Evolutionary conservation across 208 protist genomes (phyloP).

Genomic region (Acanthamoeba castellanii): DNA sequence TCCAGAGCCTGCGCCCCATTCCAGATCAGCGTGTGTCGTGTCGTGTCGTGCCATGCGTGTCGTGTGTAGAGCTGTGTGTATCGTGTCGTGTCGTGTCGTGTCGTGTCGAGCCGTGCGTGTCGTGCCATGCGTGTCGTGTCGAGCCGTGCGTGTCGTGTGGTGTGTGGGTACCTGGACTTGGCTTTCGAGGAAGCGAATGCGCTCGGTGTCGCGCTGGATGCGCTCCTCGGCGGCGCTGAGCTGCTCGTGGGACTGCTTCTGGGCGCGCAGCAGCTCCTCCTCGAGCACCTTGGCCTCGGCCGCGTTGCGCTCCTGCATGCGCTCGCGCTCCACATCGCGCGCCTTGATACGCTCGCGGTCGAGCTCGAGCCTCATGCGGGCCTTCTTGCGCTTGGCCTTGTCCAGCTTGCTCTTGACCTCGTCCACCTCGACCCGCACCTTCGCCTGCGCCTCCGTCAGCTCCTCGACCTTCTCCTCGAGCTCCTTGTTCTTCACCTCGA

Average conservation of each 20-base stretch:
- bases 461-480: neutral
- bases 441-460: neutral
- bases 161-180: neutral
- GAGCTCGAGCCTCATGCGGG: neutral
- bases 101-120: too few relatives aligned
- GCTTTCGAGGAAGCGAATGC: constrained; percentile 11
- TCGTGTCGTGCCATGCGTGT: too few relatives aligned
- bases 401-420: neutral
- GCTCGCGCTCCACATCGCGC: neutral
- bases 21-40: too few relatives aligned
- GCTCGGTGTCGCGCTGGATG: neutral
- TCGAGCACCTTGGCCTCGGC: neutral
- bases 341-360: neutral
- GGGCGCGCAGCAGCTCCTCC: neutral
- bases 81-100: too few relatives aligned
- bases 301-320: neutral
- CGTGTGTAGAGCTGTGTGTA: too few relatives aligned
- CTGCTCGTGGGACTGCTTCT: neutral
- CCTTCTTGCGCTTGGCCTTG: neutral
- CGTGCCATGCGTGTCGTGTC: too few relatives aligned
- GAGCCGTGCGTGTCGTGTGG: too few relatives aligned
- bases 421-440: neutral
- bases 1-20: neutral
- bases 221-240: constrained; percentile 25
- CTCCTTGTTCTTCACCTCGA: neutral